Base-by-base conservation (phyloP, 768 basidiomycete genomes). In the Mycena pura region DNA sequence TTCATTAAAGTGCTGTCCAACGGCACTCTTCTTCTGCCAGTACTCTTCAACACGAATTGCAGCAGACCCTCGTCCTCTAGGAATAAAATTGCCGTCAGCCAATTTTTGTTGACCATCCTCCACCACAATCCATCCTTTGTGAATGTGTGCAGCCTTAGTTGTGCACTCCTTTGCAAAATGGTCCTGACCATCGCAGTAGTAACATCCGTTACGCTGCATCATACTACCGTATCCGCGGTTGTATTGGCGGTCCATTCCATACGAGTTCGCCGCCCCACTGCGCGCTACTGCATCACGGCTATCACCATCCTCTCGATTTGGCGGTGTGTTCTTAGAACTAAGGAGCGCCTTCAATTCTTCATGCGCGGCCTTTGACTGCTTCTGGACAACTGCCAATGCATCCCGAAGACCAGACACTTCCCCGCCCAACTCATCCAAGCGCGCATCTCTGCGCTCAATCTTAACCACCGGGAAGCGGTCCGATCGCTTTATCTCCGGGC, bases 401-500 rank as follows among this genome's bases (percentile, higher is more conserved):
- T 61, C 52, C 8, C 60, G 46, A 3, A 61, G 46, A 13, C 60
- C 27, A 1, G 60, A 54, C 1, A 61, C 0, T 13, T 61, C 60
- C 3, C 60, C 46, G 1, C 60, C 46, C 5, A 61, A 25, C 25
- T 61, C 60, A 14, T 61, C 60, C 11, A 61, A 3, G 4, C 46
- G 51, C 14, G 36, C 38, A 17, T 61, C 60, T 45, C 59, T 41
- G 19, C 36, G 32, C 59, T 60, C 59, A 28, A 60, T 34, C 27
- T 60, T 60, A 6, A 60, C 51, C 11, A 8, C 5, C 9, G 59
- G 59, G 59, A 60, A 60, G 13, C 39, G 36, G 38, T 60, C 59
- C 38, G 59, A 53, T 0, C 59, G 50, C 34, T 52, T 60, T 2
- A 40, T 10, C 1, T 60, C 59, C n/a, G 32, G 43, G 11, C 5